phyloP scores from a whole-genome alignment of 306 rosid species.

The Aeschynomene evenia region DNA sequence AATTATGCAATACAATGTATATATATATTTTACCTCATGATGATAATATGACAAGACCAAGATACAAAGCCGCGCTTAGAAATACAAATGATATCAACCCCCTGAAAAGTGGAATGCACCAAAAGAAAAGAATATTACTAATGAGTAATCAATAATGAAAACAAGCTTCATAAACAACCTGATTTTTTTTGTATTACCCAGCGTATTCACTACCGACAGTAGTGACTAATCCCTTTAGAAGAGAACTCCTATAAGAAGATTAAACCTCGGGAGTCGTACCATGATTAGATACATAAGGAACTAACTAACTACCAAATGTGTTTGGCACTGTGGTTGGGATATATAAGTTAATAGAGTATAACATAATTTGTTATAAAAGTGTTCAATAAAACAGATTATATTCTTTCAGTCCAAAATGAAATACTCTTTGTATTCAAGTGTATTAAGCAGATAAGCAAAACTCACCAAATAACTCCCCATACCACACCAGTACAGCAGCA shows the following conservation, averaged over 20 bases:
- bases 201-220: too few relatives aligned
- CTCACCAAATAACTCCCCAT: slow-evolving; percentile 98
- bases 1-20: neutral
- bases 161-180: neutral
- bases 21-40: slow-evolving; percentile 52
- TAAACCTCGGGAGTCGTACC: too few relatives aligned
- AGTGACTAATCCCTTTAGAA: too few relatives aligned
- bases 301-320: too few relatives aligned
- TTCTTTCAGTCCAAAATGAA: neutral
- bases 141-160: neutral
- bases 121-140: slow-evolving; percentile 14
- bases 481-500: slow-evolving; percentile 91
- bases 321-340: too few relatives aligned
- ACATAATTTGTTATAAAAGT: neutral
- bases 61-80: slow-evolving; percentile 49
- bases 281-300: too few relatives aligned
- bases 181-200: too few relatives aligned
- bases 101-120: slow-evolving; percentile 38
- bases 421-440: neutral
- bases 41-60: slow-evolving; percentile 58
- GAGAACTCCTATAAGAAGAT: too few relatives aligned
- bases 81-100: slow-evolving; percentile 51
- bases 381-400: neutral
- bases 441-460: slow-evolving; percentile 4
- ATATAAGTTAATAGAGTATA: neutral